Base-by-base conservation (phyloP, 2,329 filamentous ascomycete species). In the Thielaviopsis populi region DNA sequence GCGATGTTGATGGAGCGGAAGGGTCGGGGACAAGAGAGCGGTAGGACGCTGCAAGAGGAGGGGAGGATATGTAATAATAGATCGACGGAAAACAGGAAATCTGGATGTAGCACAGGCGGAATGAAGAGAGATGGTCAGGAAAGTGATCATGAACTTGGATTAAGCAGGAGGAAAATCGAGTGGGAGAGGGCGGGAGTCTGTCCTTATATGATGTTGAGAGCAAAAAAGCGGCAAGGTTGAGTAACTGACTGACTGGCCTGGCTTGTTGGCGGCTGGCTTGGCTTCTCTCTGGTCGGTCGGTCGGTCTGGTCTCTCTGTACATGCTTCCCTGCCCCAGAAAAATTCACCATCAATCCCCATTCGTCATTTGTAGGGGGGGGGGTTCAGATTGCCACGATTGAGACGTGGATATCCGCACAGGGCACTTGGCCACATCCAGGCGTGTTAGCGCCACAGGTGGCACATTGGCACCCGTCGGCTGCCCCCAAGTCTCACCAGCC, bases 151-250 rank as follows among this genome's bases (percentile, higher is more conserved):
- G 27, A 48, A 42, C 27, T 50, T 24, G 43, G 54, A n/a, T 43
- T 15, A 59, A 19, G 13, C 33, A 41, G 17, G 60, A 30, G 37
- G 24, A 42, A 50, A 63, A 27, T 22, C 30, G 42, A 48, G 33
- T 17, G 24, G 48, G 24, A 54, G 54, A 46, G 53, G 65, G 58
- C 46, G 62, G 46, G 59, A 15, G 24, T 33, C 24, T 7, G 62
- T 13, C 37, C 62, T 66, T 66, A 66, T 66, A 64, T 64, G 48
- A 63, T 48, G 59, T 56, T 59, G 48, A 50, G 54, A n/a, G n/a
- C n/a, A n/a, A 6, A 60, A 48, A 4, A 41, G 41, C 50, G 33
- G 40, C 6, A 63, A 60, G 48, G 19, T 58, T 50, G 54, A 41
- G 56, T 24, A 33, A 61, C 33, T 50, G 59, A 43, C 30, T 24